Percentiles rank a stretch among this genome's conserved stretches.
phyloP scores from a whole-genome alignment of 1,284 basidiomycete genomes.

The Boletus albobrunnescens region DNA sequence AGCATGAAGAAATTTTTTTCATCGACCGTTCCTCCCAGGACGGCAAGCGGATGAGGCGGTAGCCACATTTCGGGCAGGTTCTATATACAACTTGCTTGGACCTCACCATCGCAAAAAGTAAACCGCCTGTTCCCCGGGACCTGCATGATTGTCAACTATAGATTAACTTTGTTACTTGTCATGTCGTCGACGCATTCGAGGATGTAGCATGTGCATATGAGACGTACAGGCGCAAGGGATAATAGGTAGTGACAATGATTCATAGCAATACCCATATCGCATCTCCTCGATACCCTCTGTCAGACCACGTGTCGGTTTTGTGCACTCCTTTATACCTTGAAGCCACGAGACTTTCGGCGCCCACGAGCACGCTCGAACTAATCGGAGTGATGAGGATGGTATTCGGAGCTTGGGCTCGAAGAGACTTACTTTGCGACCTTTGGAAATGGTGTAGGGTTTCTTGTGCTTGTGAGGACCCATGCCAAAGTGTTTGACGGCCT shows the following conservation, averaged over 20 bases:
- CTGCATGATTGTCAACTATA: neutral
- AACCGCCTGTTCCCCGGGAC: neutral
- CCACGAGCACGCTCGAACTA: conserved; percentile 88
- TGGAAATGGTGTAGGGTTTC: conserved; percentile 90
- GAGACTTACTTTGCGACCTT: conserved; percentile 82
- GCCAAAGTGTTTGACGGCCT: conserved; percentile 96
- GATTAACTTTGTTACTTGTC: neutral
- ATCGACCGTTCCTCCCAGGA: conserved; percentile 10
- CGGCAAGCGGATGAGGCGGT: conserved; percentile 21
- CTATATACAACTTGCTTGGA: neutral
- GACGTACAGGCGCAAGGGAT: conserved; percentile 21
- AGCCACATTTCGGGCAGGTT: conserved; percentile 1
- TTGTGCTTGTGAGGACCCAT: conserved; percentile 91
- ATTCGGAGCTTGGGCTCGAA: neutral
- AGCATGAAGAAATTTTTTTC: neutral
- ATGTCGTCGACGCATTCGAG: conserved; percentile 6
- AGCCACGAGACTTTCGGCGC: conserved; percentile 89
- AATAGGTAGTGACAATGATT: conserved; percentile 17
- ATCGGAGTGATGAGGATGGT: conserved; percentile 9
- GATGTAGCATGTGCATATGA: conserved; percentile 27
- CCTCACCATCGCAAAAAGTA: neutral
- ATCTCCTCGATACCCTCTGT: conserved; percentile 22
- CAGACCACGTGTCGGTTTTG: conserved; percentile 26
- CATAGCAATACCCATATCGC: conserved; percentile 28
- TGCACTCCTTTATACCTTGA: conserved; percentile 70